Evolutionary conservation across 768 basidiomycete species (phyloP).

Genomic region (Russula sp.): DNA sequence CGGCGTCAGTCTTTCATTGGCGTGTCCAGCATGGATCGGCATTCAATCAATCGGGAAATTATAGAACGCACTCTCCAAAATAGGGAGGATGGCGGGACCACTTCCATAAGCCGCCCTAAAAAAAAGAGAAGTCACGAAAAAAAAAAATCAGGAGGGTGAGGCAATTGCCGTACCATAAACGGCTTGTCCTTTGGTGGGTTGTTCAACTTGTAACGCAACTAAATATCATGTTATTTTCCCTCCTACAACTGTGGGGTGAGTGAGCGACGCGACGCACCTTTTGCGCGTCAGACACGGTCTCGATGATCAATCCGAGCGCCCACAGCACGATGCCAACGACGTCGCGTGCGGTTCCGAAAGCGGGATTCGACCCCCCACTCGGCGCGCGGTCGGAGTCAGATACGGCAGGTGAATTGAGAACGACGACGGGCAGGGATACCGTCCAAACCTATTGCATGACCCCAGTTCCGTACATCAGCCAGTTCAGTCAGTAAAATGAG

Average conservation of each 20-base stretch:
- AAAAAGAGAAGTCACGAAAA: conserved; percentile 19
- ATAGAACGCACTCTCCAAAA: conserved; percentile 53
- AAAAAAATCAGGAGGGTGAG: not conserved
- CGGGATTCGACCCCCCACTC: conserved; percentile 58
- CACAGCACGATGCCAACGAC: conserved; percentile 36
- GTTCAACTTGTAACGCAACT: not conserved
- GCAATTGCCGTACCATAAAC: not conserved
- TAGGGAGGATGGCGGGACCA: conserved; percentile 64
- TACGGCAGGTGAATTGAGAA: not conserved
- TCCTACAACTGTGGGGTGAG: too few species aligned
- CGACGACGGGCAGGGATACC: conserved; percentile 1
- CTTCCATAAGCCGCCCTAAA: conserved; percentile 46
- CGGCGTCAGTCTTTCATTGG: not conserved
- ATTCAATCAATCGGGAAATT: too few species aligned
- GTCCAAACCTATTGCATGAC: not conserved
- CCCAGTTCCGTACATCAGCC: too few species aligned
- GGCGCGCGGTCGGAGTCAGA: conserved; percentile 1
- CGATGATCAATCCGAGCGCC: conserved; percentile 49
- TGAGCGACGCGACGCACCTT: conserved; percentile 31
- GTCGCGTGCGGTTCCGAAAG: conserved; percentile 34
- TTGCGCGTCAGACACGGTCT: conserved; percentile 49
- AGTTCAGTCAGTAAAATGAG: too few species aligned
- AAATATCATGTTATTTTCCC: not conserved
- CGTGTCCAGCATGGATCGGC: not conserved
- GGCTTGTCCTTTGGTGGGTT: not conserved